Conservation (phyloP, 2,329 filamentous ascomycete genomes). For the Aspergillus ruber region DNA sequence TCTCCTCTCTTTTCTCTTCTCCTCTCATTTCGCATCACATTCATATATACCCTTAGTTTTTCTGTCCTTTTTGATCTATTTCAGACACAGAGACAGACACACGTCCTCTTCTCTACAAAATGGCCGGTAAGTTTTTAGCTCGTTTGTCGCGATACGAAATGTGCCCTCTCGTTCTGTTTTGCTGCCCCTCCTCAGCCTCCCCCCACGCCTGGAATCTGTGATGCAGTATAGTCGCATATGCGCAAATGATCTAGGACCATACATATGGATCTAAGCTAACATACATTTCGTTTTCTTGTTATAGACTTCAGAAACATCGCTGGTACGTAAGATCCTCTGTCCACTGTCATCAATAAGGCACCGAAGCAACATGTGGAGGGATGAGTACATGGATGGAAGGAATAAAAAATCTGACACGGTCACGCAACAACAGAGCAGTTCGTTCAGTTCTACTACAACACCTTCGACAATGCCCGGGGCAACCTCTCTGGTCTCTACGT, state of each 20-base stretch:
- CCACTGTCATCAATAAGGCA: neutral
- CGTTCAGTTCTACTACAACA: conserved; percentile 82
- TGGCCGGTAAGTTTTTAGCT: conserved; percentile 25
- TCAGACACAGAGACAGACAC: neutral
- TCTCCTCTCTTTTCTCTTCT: conserved; percentile 6
- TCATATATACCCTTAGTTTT: conserved; percentile 17
- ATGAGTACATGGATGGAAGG: neutral
- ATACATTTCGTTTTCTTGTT: neutral
- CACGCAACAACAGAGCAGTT: conserved; percentile 63
- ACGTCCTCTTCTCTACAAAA: conserved; percentile 17
- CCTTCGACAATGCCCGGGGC: conserved; percentile 69
- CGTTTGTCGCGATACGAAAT: neutral
- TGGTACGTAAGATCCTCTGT: conserved; percentile 25
- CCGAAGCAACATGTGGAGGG: neutral
- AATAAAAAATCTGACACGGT: conserved; percentile 11
- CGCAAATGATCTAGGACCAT: neutral
- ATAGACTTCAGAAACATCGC: conserved; percentile 35
- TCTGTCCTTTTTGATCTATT: conserved; percentile 1
- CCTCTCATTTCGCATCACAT: conserved; percentile 6
- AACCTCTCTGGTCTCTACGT: conserved; percentile 71
- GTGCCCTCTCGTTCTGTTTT: neutral
- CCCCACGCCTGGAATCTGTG: neutral
- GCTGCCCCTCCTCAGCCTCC: neutral
- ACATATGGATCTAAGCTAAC: conserved; percentile 9
- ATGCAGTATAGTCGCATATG: conserved; percentile 1